Evolutionary conservation across 2,329 filamentous ascomycete species (phyloP), one percentile per base, ranked within the genome.

Genomic region (Arthrobotrys sinensis): DNA sequence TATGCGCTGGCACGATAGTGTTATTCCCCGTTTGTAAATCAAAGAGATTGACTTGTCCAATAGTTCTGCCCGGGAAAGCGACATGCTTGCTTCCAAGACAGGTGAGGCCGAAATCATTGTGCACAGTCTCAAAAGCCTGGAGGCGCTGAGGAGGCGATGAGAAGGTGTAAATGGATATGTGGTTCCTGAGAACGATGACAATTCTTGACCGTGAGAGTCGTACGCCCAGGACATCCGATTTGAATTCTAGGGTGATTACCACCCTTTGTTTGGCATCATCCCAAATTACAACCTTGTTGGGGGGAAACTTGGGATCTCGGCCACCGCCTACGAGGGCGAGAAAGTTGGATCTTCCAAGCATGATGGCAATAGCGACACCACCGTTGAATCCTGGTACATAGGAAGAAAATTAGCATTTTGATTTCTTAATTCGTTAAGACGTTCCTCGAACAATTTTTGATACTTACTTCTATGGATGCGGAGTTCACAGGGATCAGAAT

Each of bases 271-370:
- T 92, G 78, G 90, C 88, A 82, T 97, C 93, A 84, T 99, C 94
- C 94, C 94, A 98, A 81, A 98, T 92, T 80, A 96, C 90, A 60
- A 94, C 88, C 87, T 96, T 97, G 85, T 94, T 96, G 83, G 92
- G 91, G 12, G 93, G 91, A 82, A 93, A 96, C 82, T 95, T 95
- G 66, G 94, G 93, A 76, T 91, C 90, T 81, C 89, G 92, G 60
- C 96, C 94, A 81, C 95, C 95, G 80, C 94, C 94, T 69, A 97
- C 93, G 8, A 98, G 88, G 32, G 93, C 95, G 40, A 97, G 87
- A 84, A 94, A 97, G 85, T 95, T 94, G 66, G 93, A 91, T 81
- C 90, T 92, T 52, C 92, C 92, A 83, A 97, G 90, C 92, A 97
- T 96, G 84, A 94, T 91, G 28, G 91, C 92, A 46, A 93, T 87